Evolutionary conservation across 495 filamentous ascomycete species (phyloP), one percentile per base, ranked within the genome.

Genomic region (Hyaloscypha variabilis): DNA sequence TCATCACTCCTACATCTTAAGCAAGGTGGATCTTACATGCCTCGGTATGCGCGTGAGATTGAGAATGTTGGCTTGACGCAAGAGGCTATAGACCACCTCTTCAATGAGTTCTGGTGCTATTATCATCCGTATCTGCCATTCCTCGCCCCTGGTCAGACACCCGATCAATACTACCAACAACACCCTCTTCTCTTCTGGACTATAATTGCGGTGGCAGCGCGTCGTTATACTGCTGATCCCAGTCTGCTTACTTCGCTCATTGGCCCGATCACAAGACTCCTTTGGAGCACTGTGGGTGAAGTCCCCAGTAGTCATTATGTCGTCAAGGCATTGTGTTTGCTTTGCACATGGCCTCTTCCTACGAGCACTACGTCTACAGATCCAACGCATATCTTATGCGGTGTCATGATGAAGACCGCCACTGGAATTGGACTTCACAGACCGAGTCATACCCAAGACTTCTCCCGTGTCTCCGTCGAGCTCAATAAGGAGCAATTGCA

Each of bases 281-380:
- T 96, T 6, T 97, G 93, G 93, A 85, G 85, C 51, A 93, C 92
- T 1, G 77, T 97, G 26, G 88, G 89, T 42, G 90, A 92, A 58
- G 87, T 93, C 5, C 92, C 92, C 19, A 91, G 92, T 69, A 95
- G 84, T 71, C 93, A 96, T 71, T 90, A 90, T 73, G 88, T 94
- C n/a, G 91, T 96, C 68, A 96, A 96, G 77, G 93, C 93, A 8
- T 82, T 97, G 46, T 94, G 90, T 75, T 74, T 97, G 28, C 80
- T 97, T 46, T 97, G 93, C 77, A 90, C 90, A 8, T 97, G 93
- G 93, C 93, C 93, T 13, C 83, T 96, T 25, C 93, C 93, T 5
- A 92, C 89, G 3, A 94, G 89, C 74, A 94, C 90, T 24, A 96
- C 92, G 8, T 90, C 91, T 5, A 87, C 86, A 8, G 93, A 97